Base-by-base conservation (phyloP, 2,329 filamentous ascomycete species). In the Bipolaris zeicola region DNA sequence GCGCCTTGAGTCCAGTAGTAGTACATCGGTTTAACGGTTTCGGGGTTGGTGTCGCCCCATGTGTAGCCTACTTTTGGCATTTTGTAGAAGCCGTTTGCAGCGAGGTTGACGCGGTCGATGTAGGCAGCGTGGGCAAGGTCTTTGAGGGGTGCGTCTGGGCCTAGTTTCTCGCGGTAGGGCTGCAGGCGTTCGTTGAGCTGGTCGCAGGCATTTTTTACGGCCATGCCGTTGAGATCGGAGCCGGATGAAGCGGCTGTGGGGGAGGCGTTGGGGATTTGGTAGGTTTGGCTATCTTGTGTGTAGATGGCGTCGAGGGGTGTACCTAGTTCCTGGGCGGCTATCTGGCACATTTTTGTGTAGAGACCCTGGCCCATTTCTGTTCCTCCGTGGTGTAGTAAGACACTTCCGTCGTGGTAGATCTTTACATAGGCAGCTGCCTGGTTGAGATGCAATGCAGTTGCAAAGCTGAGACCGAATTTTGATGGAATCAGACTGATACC, bases 291-390 rank as follows among this genome's bases (percentile, higher is more conserved):
- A 92, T 98, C 76, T 95, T 94, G 5, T 62, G 97, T 96, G 78
- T 90, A 92, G 48, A 98, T 90, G 56, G 86, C 84, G 26, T 91
- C 87, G 51, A 94, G 81, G 0, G 94, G 91, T 0, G 97, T 89
- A n/a, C 85, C 80, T 1, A 98, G 85, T 3, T 93, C 91, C 76
- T 98, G 91, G 0, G 94, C 94, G 1, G 93, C 92, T 56, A 98
- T 92, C 84, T 96, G 94, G 46, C 87, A 89, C 87, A 98, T 96
- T 79, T 98, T 98, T 3, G 94, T 98, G 77, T 97, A 91, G 10
- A 98, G 81, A 1, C 94, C 94, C 77, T 98, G 94, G 1, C 94
- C 94, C 94, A 98, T 98, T 77, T 98, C 94, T 0, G 92, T 96
- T 58, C 94, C 95, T 50, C 94, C 95, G 65, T 98, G 95, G 2